Evolutionary conservation across 2,329 filamentous ascomycete genomes (phyloP).

Genomic region (Beauveria asiatica): DNA sequence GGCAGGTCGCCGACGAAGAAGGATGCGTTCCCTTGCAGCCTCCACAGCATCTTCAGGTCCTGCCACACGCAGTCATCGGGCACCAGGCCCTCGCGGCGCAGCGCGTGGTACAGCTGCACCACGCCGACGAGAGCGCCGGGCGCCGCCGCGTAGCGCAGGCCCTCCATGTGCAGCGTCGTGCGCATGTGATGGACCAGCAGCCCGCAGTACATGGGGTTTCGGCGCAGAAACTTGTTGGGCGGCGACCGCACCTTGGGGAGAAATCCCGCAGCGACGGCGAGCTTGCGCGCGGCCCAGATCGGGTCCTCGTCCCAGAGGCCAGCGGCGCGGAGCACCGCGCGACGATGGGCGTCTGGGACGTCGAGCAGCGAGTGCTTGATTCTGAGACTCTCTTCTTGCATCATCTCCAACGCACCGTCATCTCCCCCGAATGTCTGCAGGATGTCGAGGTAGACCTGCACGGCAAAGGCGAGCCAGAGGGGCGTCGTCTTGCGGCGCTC

Average conservation of each 20-base stretch:
- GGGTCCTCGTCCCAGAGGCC: slow-evolving; percentile 14
- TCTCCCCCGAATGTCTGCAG: slow-evolving; percentile 12
- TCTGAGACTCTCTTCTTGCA: slow-evolving; percentile 13
- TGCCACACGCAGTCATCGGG: slow-evolving; percentile 10
- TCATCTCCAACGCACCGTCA: background rate
- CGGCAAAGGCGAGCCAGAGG: slow-evolving; percentile 15
- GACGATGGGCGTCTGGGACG: slow-evolving; percentile 7
- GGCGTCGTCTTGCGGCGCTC: background rate
- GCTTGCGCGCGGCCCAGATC: slow-evolving; percentile 1
- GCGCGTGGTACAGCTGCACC: slow-evolving; percentile 18
- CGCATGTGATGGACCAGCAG: slow-evolving; percentile 16
- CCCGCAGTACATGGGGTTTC: slow-evolving; percentile 17
- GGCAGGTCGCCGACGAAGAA: slow-evolving; percentile 18
- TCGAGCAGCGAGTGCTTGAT: slow-evolving; percentile 14
- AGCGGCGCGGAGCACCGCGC: slow-evolving; percentile 3
- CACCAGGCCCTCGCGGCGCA: slow-evolving; percentile 15
- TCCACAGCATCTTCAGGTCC: slow-evolving; percentile 13
- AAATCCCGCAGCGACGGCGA: background rate
- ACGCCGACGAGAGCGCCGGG: slow-evolving; percentile 15
- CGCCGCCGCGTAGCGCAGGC: slow-evolving; percentile 12
- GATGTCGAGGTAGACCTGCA: slow-evolving; percentile 16
- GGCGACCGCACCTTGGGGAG: background rate
- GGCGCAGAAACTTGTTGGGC: slow-evolving; percentile 15
- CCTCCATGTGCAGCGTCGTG: slow-evolving; percentile 10
- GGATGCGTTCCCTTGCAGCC: slow-evolving; percentile 13